These are phyloP conservation scores for Hypomyces rosellus DNA, from an alignment of 2,329 filamentous ascomycete genomes.

Conservation along the genomic window DNA sequence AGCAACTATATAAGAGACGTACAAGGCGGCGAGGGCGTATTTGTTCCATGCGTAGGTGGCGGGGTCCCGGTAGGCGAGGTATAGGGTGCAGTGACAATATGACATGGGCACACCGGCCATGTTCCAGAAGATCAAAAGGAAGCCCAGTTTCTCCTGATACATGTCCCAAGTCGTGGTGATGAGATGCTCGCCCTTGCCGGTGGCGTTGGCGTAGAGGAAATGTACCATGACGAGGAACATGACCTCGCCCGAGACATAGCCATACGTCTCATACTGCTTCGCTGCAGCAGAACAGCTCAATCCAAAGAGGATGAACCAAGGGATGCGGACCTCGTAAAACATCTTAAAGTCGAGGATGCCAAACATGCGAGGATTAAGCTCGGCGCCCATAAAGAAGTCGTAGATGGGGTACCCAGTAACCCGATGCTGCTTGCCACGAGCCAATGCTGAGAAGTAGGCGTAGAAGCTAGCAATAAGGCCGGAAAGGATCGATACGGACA, in stretches of 20 bases:
- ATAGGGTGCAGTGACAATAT: constrained; percentile 90
- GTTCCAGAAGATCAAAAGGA: constrained; percentile 98
- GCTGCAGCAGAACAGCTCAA: constrained; percentile 69
- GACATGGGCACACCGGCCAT: constrained; percentile 81
- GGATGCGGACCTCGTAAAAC: constrained; percentile 90
- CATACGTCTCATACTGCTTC: constrained; percentile 76
- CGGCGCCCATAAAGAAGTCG: constrained; percentile 87
- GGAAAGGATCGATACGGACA: constrained; percentile 91
- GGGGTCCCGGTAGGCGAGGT: constrained; percentile 75
- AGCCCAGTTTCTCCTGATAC: constrained; percentile 95
- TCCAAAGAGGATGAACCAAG: constrained; percentile 85
- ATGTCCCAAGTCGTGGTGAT: constrained; percentile 90
- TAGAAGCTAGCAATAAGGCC: constrained; percentile 77
- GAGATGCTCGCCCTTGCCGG: constrained; percentile 84
- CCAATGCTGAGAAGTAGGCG: constrained; percentile 79
- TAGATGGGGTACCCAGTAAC: constrained; percentile 87
- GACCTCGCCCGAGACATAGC: constrained; percentile 81
- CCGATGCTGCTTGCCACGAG: constrained; percentile 76
- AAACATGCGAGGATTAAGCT: constrained; percentile 71
- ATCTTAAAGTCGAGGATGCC: constrained; percentile 85
- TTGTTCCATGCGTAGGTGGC: constrained; percentile 70
- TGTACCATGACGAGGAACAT: constrained; percentile 81
- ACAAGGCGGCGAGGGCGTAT: constrained; percentile 54
- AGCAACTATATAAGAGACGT: constrained; percentile 74
- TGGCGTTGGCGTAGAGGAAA: constrained; percentile 87